Percentiles rank a stretch among this genome's conserved stretches.
These are phyloP conservation scores for Phycomyces blakesleeanus DNA, from an alignment of 192 early-diverging fungal genomes.

Conservation along the genomic window DNA sequence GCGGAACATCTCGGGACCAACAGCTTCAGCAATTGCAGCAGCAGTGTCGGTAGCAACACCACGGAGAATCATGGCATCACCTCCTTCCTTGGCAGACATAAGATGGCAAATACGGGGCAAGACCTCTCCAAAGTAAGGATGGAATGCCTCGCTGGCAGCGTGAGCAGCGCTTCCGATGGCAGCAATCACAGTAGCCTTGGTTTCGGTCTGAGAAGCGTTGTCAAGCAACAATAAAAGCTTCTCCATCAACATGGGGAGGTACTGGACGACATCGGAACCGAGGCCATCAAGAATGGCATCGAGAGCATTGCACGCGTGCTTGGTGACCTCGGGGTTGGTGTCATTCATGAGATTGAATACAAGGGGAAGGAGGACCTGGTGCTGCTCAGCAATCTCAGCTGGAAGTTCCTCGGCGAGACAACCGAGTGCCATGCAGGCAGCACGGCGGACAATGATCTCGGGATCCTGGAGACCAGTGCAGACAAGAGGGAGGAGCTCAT, in stretches of 20 bases:
- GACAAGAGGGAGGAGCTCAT: conserved; percentile 75
- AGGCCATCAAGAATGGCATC: conserved; percentile 89
- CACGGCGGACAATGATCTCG: conserved; percentile 72
- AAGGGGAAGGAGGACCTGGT: conserved; percentile 78
- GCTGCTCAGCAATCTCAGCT: conserved; percentile 74
- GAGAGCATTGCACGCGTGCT: conserved; percentile 78
- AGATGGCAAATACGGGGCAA: conserved; percentile 63
- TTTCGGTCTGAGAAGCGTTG: conserved; percentile 54
- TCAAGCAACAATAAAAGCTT: conserved; percentile 76
- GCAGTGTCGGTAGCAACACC: conserved; percentile 83
- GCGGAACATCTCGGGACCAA: conserved; percentile 76
- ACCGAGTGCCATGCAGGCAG: conserved; percentile 84
- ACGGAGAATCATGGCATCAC: conserved; percentile 76
- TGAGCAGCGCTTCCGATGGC: conserved; percentile 92
- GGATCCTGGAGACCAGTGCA: conserved; percentile 78
- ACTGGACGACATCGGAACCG: conserved; percentile 73
- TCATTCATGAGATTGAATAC: conserved; percentile 85
- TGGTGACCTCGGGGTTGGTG: conserved; percentile 64
- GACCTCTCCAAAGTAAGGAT: conserved; percentile 75
- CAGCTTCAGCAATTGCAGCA: conserved; percentile 82
- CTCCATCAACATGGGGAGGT: conserved; percentile 80
- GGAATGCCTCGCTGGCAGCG: conserved; percentile 67
- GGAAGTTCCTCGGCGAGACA: conserved; percentile 77
- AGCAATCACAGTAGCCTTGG: conserved; percentile 74
- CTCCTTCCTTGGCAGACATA: conserved; percentile 64